Base-by-base conservation (phyloP, 306 rosid genomes). In the Acacia acuminata region DNA sequence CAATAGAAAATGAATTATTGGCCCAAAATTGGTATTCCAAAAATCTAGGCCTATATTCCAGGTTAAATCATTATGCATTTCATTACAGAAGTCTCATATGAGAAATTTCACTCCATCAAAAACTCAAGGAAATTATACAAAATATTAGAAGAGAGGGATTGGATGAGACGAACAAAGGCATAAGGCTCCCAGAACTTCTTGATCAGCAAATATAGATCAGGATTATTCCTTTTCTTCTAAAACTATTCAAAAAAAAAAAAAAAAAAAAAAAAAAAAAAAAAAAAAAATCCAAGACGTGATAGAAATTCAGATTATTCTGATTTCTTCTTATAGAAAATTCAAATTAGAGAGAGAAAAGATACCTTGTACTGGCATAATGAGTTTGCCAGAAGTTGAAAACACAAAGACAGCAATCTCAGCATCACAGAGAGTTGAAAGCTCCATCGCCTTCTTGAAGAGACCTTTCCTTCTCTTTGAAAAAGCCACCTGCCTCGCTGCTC, bases 321-420 rank as follows among this genome's bases (percentile, higher is more conserved):
- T 42, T 36, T 19, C n/a, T 24, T 10, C 8, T 42, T 12, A 10
- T 5, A 71, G 3, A 60, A 22, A 60, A 17, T 51, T 5, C 4
- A 60, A 60, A 24, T 60, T 60, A 61, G 68, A 25, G 36, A 61
- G 22, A 71, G 19, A 12, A 12, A 69, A 79, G 36, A 36, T 51
- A 85, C 88, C 88, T 85, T 42, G 83, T 45, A 64, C 65, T 82
- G 58, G 85, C 67, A 60, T 78, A 85, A 5, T 85, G 83, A 85
- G 85, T 27, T 55, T 85, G 14, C 85, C 85, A 7, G 88, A 78
- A 5, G 80, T 4, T 5, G 88, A 85, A 42, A 85, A 85, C 27
- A 85, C 66, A 0, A 81, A 76, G 65, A 58, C 32, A 0, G 65
- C 65, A 58, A 22, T 22, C 65, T 58, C 65, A 58, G 65, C 65